A percentile compares a stretch with the other conserved stretches of the same genome.
These are phyloP conservation scores for Piper betle DNA, from an alignment of 164 flowering plant species.

Conservation along the genomic window DNA sequence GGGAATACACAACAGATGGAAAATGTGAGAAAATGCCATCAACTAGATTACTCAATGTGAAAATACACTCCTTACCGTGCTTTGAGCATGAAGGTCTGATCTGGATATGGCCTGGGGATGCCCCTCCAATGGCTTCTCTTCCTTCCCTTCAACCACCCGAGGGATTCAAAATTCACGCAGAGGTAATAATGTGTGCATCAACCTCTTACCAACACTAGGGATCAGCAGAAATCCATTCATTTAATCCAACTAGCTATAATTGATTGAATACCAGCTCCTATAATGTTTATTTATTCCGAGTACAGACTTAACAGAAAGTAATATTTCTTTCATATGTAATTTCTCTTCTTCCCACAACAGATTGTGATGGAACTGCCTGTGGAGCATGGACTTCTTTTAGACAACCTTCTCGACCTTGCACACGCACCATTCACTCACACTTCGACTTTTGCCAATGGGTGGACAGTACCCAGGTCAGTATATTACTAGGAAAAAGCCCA, in stretches of 20 bases:
- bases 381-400: conserved; percentile 90
- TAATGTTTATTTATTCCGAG: not conserved
- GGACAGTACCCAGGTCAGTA: conserved; percentile 86
- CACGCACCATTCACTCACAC: conserved; percentile 98
- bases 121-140: conserved; percentile 60
- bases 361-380: conserved; percentile 92
- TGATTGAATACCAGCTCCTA: not conserved
- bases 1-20: conserved; percentile 97
- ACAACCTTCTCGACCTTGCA: conserved; percentile 93
- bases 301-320: not conserved
- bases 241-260: not conserved
- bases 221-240: not conserved
- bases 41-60: conserved; percentile 48
- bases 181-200: conserved; percentile 30
- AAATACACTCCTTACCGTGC: conserved; percentile 71
- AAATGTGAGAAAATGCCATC: conserved; percentile 99
- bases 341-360: conserved; percentile 21
- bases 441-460: conserved; percentile 97
- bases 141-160: conserved; percentile 83
- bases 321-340: not conserved
- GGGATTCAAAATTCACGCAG: conserved; percentile 84
- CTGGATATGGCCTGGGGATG: conserved; percentile 97
- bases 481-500: not conserved
- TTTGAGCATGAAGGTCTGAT: conserved; percentile 91
- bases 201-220: not conserved